These are phyloP conservation scores for Noccaea bulbosa DNA, from an alignment of 345 rosid species.

Conservation along the genomic window DNA sequence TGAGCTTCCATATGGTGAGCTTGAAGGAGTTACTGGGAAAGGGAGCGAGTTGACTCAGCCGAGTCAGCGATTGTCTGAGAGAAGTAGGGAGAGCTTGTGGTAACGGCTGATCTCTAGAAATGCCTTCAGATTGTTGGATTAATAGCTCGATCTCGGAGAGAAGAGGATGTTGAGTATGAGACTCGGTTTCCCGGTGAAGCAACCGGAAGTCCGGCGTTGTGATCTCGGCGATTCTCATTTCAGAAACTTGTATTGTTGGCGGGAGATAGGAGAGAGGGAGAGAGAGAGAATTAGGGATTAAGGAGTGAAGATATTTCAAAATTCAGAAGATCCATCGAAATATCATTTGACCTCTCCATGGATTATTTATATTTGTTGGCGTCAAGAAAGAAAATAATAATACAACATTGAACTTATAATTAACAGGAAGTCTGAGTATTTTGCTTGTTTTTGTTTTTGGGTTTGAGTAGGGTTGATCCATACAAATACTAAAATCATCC, in stretches of 20 bases:
- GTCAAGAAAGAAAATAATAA: slow-evolving; percentile 13
- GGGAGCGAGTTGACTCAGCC: slow-evolving; percentile 60
- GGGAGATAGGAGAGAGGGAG: slow-evolving; percentile 32
- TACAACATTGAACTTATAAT: slow-evolving; percentile 56
- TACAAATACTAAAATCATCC: slow-evolving; percentile 67
- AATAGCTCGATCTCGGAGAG: slow-evolving; percentile 70
- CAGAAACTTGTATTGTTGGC: slow-evolving; percentile 32
- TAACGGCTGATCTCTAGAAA: slow-evolving; percentile 42
- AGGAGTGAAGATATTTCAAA: slow-evolving; percentile 27
- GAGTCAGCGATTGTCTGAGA: slow-evolving; percentile 59
- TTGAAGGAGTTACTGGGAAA: slow-evolving; percentile 63
- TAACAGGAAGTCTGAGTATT: slow-evolving; percentile 40
- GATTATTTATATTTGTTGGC: neutral
- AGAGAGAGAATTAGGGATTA: slow-evolving; percentile 25
- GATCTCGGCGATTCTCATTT: slow-evolving; percentile 87
- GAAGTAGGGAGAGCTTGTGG: slow-evolving; percentile 56
- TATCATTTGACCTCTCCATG: neutral
- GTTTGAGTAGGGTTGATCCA: slow-evolving; percentile 46
- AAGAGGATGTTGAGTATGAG: slow-evolving; percentile 43
- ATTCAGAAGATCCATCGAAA: slow-evolving; percentile 13
- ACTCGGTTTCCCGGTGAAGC: slow-evolving; percentile 28
- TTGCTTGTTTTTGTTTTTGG: slow-evolving; percentile 23
- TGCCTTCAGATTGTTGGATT: slow-evolving; percentile 63
- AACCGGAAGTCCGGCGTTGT: slow-evolving; percentile 63
- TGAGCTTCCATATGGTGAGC: slow-evolving; percentile 84